A percentile compares a stretch with the other conserved stretches of the same genome.
Evolutionary conservation across 306 rosid genomes (phyloP).

Genomic region (Cucurbita argyrosperma): DNA sequence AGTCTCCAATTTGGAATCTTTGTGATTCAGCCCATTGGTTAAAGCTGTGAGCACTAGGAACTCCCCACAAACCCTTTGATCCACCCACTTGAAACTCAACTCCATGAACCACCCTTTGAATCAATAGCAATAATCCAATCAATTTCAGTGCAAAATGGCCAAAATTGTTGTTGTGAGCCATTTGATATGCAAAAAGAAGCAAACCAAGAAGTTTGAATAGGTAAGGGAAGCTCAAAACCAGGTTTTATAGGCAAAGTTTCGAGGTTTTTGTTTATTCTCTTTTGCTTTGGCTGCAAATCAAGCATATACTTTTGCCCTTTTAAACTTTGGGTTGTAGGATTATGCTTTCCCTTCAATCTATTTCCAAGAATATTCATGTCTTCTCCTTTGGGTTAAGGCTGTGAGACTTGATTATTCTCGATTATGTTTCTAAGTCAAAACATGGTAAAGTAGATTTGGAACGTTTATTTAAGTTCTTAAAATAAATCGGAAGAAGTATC

Average conservation of each 20-base stretch:
- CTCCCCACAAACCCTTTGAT: conserved; percentile 38
- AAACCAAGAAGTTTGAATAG: neutral
- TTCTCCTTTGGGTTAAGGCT: conserved; percentile 36
- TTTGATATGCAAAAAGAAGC: conserved; percentile 7
- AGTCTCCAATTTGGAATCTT: conserved; percentile 72
- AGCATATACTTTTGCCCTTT: conserved; percentile 18
- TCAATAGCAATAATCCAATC: conserved; percentile 15
- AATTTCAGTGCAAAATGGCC: neutral
- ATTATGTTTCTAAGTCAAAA: neutral
- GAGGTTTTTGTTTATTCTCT: conserved; percentile 15
- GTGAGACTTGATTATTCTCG: neutral
- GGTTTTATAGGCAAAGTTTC: conserved; percentile 56
- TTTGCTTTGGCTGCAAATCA: conserved; percentile 65
- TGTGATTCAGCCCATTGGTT: conserved; percentile 67
- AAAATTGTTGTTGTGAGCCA: conserved; percentile 21
- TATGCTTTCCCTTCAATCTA: conserved; percentile 54
- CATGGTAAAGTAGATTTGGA: too few species aligned
- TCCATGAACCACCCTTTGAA: conserved; percentile 37
- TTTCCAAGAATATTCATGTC: conserved; percentile 56
- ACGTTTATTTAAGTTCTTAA: too few species aligned
- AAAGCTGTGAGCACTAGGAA: conserved; percentile 24
- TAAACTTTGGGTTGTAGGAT: conserved; percentile 8
- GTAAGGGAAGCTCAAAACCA: conserved; percentile 15
- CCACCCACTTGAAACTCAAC: conserved; percentile 27
- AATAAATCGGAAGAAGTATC: too few species aligned